A percentile compares a stretch with the other conserved stretches of the same genome.
These are phyloP conservation scores for Sugiyamaella boreocaroliniensis DNA, from an alignment of 805 yeast genomes.

Conservation along the genomic window DNA sequence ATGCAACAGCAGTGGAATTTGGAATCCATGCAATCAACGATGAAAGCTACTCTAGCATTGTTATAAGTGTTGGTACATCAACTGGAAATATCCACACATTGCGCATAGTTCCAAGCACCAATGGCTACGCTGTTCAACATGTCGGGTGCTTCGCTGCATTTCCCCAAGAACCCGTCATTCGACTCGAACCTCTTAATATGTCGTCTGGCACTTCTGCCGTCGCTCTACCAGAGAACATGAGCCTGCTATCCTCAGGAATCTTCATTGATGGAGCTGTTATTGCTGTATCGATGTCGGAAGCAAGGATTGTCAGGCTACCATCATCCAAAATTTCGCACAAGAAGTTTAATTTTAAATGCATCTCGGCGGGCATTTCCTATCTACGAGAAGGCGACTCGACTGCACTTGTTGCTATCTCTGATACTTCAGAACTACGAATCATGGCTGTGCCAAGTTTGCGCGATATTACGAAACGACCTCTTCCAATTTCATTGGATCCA, in stretches of 20 bases:
- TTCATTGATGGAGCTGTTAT: slow-evolving; percentile 57
- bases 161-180: slow-evolving; percentile 39
- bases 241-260: slow-evolving; percentile 54
- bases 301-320: slow-evolving; percentile 56
- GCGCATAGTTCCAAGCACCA: slow-evolving; percentile 54
- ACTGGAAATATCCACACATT: slow-evolving; percentile 62
- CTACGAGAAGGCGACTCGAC: slow-evolving; percentile 40
- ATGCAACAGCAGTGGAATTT: slow-evolving; percentile 61
- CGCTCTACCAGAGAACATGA: slow-evolving; percentile 55
- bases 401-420: slow-evolving; percentile 19
- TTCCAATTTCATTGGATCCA: slow-evolving; percentile 40
- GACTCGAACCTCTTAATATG: slow-evolving; percentile 52
- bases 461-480: slow-evolving; percentile 46
- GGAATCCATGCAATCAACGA: slow-evolving; percentile 61
- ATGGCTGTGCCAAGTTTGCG: slow-evolving; percentile 56
- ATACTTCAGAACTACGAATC: slow-evolving; percentile 22
- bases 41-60: slow-evolving; percentile 64
- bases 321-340: slow-evolving; percentile 59
- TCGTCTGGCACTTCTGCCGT: slow-evolving; percentile 56
- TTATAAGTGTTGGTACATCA: slow-evolving; percentile 70
- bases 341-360: slow-evolving; percentile 46
- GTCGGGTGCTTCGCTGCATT: background rate
- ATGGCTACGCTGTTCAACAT: slow-evolving; percentile 45
- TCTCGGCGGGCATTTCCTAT: slow-evolving; percentile 48
- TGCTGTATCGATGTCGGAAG: slow-evolving; percentile 49